Percentiles rank a stretch among this genome's conserved stretches.
Conservation (phyloP, 2,329 filamentous ascomycete genomes). For the Truncatella angustata region DNA sequence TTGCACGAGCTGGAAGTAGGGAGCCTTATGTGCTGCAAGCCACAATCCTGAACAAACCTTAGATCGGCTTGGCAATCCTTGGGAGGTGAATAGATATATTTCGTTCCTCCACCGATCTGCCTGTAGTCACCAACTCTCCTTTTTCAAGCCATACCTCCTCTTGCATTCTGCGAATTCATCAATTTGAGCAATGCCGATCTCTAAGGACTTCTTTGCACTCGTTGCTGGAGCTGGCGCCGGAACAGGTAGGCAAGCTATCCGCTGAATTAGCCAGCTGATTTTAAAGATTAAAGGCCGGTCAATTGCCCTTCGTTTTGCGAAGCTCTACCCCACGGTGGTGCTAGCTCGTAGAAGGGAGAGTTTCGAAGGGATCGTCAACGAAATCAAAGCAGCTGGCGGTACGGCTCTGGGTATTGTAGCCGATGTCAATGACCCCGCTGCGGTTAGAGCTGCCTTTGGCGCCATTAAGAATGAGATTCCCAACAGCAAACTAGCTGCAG, state of each 20-base stretch:
- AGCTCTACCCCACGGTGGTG: conserved; percentile 70
- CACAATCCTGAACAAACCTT: no score
- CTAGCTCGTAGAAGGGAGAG: conserved; percentile 67
- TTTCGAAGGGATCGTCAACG: conserved; percentile 63
- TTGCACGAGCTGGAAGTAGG: no score
- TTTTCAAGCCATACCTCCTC: no score
- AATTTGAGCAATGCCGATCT: conserved; percentile 3
- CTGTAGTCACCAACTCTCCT: no score
- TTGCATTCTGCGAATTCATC: no score
- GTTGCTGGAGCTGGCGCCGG: conserved; percentile 10
- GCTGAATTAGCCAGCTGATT: background rate
- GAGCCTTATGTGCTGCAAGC: no score
- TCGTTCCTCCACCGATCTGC: no score
- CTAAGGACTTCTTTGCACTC: conserved; percentile 11
- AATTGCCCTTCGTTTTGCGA: conserved; percentile 56
- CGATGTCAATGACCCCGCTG: conserved; percentile 52
- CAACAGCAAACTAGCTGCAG: conserved; percentile 56
- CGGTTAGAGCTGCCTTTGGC: conserved; percentile 54
- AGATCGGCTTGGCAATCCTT: no score
- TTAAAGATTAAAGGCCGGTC: conserved; percentile 35
- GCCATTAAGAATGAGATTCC: conserved; percentile 56
- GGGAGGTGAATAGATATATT: no score
- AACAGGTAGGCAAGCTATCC: background rate
- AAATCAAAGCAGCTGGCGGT: conserved; percentile 67
- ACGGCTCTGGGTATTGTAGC: conserved; percentile 68